Evolutionary conservation across 73 alveolate genomes (phyloP).

Genomic region (Paramecium octaurelia): DNA sequence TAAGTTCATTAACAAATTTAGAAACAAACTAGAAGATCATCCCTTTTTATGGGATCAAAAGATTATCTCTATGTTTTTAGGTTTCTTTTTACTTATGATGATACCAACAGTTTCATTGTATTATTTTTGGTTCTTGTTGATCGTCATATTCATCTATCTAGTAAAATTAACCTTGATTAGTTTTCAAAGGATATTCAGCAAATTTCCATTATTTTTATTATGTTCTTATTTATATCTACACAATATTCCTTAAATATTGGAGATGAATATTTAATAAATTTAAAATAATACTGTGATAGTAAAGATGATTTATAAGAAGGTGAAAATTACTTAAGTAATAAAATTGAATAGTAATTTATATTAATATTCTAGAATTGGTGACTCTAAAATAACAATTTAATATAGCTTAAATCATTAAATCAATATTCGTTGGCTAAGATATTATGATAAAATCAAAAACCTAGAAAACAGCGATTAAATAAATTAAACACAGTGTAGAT

Average conservation of each 20-base stretch:
- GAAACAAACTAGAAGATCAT: neutral
- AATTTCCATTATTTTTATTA: conserved; percentile 21
- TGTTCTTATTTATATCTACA: neutral
- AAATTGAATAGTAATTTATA: neutral
- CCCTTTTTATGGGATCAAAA: conserved; percentile 67
- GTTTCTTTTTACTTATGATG: conserved; percentile 73
- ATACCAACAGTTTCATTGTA: conserved; percentile 79
- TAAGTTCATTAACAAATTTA: neutral
- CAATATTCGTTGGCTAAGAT: conserved; percentile 9
- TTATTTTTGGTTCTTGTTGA: conserved; percentile 63
- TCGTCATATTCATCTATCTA: conserved; percentile 45
- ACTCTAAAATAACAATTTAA: neutral
- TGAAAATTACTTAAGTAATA: neutral
- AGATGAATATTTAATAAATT: neutral
- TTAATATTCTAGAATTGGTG: neutral
- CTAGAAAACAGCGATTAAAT: neutral
- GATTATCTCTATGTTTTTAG: conserved; percentile 65
- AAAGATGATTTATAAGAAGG: neutral
- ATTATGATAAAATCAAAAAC: neutral
- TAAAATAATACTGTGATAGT: neutral
- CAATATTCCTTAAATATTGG: neutral
- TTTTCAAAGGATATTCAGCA: neutral
- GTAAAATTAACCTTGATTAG: neutral
- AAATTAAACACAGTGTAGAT: neutral
- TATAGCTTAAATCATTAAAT: neutral